Conservation (phyloP, 2,329 filamentous ascomycete species). For the Phyllosticta citriasiana region DNA sequence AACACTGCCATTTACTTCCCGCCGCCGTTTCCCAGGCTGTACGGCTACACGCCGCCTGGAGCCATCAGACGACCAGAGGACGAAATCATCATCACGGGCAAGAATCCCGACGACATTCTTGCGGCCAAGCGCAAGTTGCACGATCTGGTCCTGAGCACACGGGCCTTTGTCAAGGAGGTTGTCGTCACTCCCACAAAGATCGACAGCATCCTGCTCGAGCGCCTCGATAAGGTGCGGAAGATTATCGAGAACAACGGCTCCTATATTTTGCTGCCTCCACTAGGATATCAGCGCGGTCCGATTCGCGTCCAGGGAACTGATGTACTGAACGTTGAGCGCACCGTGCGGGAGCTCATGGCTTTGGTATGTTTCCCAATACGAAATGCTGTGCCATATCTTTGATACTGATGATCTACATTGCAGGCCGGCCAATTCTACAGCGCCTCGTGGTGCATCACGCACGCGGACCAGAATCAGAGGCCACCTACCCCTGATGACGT, state of each 20-base stretch:
- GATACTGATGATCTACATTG: conserved; percentile 13
- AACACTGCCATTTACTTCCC: conserved; percentile 98
- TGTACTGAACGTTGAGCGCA: conserved; percentile 87
- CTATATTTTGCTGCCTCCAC: conserved; percentile 81
- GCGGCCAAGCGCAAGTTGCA: conserved; percentile 85
- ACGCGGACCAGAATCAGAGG: conserved; percentile 56
- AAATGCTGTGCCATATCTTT: conserved; percentile 9
- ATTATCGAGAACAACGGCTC: conserved; percentile 96
- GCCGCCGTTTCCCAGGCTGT: conserved; percentile 82
- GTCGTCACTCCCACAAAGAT: conserved; percentile 85
- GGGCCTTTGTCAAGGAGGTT: conserved; percentile 76
- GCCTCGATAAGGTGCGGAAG: conserved; percentile 92
- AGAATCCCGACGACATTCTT: conserved; percentile 72
- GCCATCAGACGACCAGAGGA: conserved; percentile 73
- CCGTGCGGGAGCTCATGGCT: conserved; percentile 90
- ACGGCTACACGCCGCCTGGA: conserved; percentile 76
- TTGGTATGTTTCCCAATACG: conserved; percentile 48
- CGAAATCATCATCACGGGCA: conserved; percentile 92
- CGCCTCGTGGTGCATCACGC: conserved; percentile 88
- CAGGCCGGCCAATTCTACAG: conserved; percentile 96
- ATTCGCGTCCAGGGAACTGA: conserved; percentile 90
- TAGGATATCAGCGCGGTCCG: conserved; percentile 74
- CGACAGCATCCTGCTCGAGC: conserved; percentile 82
- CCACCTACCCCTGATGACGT: conserved; percentile 59
- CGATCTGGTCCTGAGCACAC: conserved; percentile 70